Evolutionary conservation across 2,329 filamentous ascomycete genomes (phyloP).

Genomic region (Apiospora saccharicola): DNA sequence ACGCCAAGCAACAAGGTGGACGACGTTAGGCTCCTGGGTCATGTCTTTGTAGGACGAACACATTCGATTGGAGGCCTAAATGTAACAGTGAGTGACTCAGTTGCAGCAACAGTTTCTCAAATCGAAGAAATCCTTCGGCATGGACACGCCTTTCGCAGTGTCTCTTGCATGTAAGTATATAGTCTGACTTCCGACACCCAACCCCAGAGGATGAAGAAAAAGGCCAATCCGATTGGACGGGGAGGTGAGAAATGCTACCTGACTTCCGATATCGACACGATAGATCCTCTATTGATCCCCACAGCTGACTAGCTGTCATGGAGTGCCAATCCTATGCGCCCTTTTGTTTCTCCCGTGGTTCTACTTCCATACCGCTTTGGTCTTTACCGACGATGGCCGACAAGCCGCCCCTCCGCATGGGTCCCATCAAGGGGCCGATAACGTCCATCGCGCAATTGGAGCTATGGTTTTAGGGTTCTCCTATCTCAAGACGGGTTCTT

Average conservation of each 20-base stretch:
- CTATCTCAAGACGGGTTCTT: neutral
- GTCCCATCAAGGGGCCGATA: constrained; percentile 6
- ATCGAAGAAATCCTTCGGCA: neutral
- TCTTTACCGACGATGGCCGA: constrained; percentile 9
- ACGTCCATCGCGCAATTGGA: constrained; percentile 14
- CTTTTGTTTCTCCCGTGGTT: neutral
- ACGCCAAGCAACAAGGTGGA: neutral
- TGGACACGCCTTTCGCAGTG: neutral
- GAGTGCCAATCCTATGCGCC: neutral
- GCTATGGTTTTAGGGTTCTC: constrained; percentile 7
- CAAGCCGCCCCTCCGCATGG: neutral
- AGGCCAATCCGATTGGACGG: neutral
- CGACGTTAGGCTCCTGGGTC: too few species aligned
- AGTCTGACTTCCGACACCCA: neutral
- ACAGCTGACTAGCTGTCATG: neutral
- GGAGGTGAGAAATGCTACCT: neutral
- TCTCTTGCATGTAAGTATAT: neutral
- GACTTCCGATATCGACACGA: constrained; percentile 16
- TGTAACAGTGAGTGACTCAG: too few species aligned
- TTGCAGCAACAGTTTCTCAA: neutral
- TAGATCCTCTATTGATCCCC: constrained; percentile 19
- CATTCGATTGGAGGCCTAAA: neutral
- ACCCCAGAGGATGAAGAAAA: neutral
- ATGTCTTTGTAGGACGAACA: too few species aligned
- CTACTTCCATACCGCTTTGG: constrained; percentile 11